A percentile compares a stretch with the other conserved stretches of the same genome.
These are phyloP conservation scores for Mallotus repandus DNA, from an alignment of 441 rosid genomes.

Conservation along the genomic window DNA sequence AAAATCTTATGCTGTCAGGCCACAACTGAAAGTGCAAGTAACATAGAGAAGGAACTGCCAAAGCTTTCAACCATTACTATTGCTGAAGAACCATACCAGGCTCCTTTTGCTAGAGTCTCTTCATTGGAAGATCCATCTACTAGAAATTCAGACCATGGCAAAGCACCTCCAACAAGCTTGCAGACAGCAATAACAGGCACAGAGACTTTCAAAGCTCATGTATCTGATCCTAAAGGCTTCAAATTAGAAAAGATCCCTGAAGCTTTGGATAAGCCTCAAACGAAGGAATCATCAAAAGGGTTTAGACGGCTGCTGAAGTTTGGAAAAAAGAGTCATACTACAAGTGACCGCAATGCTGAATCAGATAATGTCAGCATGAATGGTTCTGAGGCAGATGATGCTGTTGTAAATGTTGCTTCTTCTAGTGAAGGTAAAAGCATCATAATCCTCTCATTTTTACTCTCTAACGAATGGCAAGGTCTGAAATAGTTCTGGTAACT, in stretches of 20 bases:
- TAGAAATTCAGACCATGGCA: constrained; percentile 51
- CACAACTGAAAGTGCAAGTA: constrained; percentile 38
- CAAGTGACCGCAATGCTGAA: constrained; percentile 47
- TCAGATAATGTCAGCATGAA: constrained; percentile 38
- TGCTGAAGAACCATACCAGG: constrained; percentile 62
- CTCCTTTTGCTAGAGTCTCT: constrained; percentile 84
- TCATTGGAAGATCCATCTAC: constrained; percentile 75
- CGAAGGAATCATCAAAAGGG: constrained; percentile 79
- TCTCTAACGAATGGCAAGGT: constrained; percentile 11
- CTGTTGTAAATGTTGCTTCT: constrained; percentile 38
- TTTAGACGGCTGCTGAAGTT: constrained; percentile 76
- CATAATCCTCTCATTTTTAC: constrained; percentile 12
- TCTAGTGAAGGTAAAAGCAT: constrained; percentile 67
- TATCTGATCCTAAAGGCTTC: constrained; percentile 42
- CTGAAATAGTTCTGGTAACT: background rate
- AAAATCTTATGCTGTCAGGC: constrained; percentile 46
- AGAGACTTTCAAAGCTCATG: constrained; percentile 49
- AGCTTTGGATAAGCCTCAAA: constrained; percentile 52
- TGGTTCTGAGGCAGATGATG: constrained; percentile 54
- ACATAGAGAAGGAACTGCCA: constrained; percentile 41
- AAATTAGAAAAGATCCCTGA: constrained; percentile 68
- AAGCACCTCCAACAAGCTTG: constrained; percentile 52
- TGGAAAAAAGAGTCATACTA: constrained; percentile 67
- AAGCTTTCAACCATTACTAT: constrained; percentile 33
- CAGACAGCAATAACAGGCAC: constrained; percentile 33